phyloP scores from a whole-genome alignment of 768 basidiomycete species.

The Rhizopogon rudus region DNA sequence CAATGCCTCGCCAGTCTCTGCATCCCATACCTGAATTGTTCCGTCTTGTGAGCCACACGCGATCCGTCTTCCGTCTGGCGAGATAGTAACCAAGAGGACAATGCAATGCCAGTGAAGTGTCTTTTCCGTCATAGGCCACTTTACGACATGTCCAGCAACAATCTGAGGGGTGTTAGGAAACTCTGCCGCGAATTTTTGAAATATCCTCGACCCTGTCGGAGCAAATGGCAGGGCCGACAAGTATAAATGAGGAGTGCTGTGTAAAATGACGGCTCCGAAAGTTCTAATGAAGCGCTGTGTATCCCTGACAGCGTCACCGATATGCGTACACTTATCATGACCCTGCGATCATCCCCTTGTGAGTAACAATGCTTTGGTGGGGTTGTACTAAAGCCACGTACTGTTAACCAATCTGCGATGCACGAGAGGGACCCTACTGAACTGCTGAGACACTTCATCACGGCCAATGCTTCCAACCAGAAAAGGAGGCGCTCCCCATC shows the following conservation, averaged over 20 bases:
- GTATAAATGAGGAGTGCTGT: slow-evolving; percentile 1
- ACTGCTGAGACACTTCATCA: neutral
- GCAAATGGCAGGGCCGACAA: neutral
- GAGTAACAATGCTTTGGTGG: too few species aligned
- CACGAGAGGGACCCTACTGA: neutral
- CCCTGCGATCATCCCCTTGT: too few species aligned
- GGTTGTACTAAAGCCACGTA: too few species aligned
- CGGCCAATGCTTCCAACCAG: slow-evolving; percentile 2
- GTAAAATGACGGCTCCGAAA: neutral
- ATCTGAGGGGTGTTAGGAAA: neutral
- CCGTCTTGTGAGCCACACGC: slow-evolving; percentile 3
- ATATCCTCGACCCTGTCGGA: neutral
- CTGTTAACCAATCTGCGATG: neutral
- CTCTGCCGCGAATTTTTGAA: too few species aligned
- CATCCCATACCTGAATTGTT: slow-evolving; percentile 12
- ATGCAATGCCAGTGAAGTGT: neutral
- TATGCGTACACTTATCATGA: too few species aligned
- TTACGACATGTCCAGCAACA: neutral
- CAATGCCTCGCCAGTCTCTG: neutral
- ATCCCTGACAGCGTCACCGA: too few species aligned
- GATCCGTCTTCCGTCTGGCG: slow-evolving; percentile 9
- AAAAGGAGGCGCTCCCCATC: slow-evolving; percentile 1
- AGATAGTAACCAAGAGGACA: slow-evolving; percentile 6
- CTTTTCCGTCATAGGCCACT: neutral
- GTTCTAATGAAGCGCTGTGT: neutral